phyloP scores from a whole-genome alignment of 495 filamentous ascomycete genomes.

The Cercophora sp. region DNA sequence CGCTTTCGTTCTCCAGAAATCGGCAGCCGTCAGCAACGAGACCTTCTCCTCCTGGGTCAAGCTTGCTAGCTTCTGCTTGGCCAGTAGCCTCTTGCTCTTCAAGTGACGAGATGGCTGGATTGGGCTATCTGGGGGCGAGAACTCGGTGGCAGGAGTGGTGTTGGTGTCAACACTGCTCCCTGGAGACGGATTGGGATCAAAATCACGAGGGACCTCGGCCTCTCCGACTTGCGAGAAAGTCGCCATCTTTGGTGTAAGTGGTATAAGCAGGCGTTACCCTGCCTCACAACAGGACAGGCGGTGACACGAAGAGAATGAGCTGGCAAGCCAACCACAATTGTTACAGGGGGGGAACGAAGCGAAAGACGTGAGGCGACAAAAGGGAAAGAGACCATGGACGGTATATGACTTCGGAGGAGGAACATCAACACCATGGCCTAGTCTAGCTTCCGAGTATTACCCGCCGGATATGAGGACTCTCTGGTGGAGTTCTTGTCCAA shows the following conservation, averaged over 20 bases:
- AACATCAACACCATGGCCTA: not conserved
- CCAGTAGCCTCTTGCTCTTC: conserved; percentile 33
- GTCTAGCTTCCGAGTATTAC: conserved; percentile 17
- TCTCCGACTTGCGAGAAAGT: conserved; percentile 25
- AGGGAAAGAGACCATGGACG: no score
- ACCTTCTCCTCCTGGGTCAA: conserved; percentile 56
- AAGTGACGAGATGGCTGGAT: conserved; percentile 25
- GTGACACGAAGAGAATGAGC: no score
- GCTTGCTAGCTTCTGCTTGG: conserved; percentile 39
- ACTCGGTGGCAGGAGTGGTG: conserved; percentile 46
- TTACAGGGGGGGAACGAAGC: no score
- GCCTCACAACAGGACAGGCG: no score
- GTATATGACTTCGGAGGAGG: no score
- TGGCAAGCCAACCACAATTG: no score
- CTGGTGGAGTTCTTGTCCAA: no score
- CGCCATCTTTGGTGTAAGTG: conserved; percentile 12
- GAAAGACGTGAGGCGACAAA: no score
- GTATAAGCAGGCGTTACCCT: no score
- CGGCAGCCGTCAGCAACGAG: conserved; percentile 59
- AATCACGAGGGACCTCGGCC: conserved; percentile 19
- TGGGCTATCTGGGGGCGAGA: conserved; percentile 48
- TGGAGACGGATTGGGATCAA: conserved; percentile 37
- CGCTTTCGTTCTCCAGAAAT: conserved; percentile 74
- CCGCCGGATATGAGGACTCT: conserved; percentile 14
- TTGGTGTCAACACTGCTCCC: conserved; percentile 39